phyloP scores from a whole-genome alignment of 2,329 filamentous ascomycete species.

The Pseudopithomyces maydicus region DNA sequence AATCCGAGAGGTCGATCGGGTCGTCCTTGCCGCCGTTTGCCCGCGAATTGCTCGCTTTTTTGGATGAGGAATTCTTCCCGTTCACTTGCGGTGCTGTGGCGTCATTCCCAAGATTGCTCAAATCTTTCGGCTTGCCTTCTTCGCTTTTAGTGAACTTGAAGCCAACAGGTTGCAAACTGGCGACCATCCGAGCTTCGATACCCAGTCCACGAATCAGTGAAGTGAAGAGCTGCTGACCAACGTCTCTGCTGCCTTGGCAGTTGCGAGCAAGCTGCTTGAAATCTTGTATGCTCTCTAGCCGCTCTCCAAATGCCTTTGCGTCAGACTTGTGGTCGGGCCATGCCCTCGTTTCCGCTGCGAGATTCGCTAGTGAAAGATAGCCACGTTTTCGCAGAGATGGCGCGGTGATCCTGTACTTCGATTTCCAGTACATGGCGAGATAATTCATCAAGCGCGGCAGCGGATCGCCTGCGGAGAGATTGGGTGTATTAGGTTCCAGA shows the following conservation, averaged over 20 bases:
- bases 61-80: background rate
- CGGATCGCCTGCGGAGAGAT: constrained; percentile 84
- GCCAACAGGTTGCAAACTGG: constrained; percentile 82
- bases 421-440: constrained; percentile 86
- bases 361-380: constrained; percentile 76
- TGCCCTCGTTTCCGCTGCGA: constrained; percentile 75
- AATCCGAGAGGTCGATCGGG: constrained; percentile 54
- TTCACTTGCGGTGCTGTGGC: background rate
- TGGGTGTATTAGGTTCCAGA: constrained; percentile 71
- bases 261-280: constrained; percentile 71
- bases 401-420: constrained; percentile 75
- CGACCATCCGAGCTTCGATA: constrained; percentile 81
- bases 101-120: constrained; percentile 26
- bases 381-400: constrained; percentile 88
- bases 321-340: constrained; percentile 69
- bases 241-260: constrained; percentile 82
- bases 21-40: constrained; percentile 33
- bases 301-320: constrained; percentile 73
- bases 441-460: constrained; percentile 75
- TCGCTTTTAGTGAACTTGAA: constrained; percentile 91
- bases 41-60: constrained; percentile 9
- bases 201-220: constrained; percentile 80
- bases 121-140: constrained; percentile 65
- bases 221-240: constrained; percentile 88
- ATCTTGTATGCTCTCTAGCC: constrained; percentile 67